A percentile compares a stretch with the other conserved stretches of the same genome.
Conservation (phyloP, 768 basidiomycete species). For the Crepidotus variabilis region DNA sequence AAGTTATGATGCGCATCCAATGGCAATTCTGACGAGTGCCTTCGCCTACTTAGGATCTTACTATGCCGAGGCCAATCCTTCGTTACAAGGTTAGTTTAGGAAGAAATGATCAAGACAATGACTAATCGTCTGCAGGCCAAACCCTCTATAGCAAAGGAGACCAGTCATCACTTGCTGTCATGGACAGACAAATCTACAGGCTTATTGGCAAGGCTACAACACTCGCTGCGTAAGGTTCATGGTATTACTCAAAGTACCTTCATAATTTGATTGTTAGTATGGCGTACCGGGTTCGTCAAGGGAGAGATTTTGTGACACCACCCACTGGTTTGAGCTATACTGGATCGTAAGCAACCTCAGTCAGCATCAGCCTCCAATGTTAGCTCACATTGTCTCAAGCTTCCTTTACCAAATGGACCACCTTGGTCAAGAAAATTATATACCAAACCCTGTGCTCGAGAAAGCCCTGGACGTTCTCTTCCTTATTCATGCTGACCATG, state of each 20-base stretch:
- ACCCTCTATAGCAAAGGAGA: conserved; percentile 71
- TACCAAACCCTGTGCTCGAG: conserved; percentile 79
- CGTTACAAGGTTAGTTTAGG: conserved; percentile 59
- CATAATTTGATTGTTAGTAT: conserved; percentile 43
- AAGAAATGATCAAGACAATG: neutral
- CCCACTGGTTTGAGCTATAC: conserved; percentile 82
- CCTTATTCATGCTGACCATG: conserved; percentile 87
- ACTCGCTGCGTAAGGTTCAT: conserved; percentile 64
- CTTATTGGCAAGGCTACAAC: conserved; percentile 88
- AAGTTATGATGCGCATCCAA: conserved; percentile 89
- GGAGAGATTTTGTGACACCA: conserved; percentile 82
- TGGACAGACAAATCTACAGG: conserved; percentile 92
- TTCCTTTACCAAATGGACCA: conserved; percentile 93
- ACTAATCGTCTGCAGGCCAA: conserved; percentile 49
- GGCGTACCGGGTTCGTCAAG: conserved; percentile 92
- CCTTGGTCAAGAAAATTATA: conserved; percentile 66
- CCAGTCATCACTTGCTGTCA: conserved; percentile 60
- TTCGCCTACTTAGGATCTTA: conserved; percentile 88
- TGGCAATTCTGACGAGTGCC: conserved; percentile 85
- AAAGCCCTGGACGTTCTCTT: conserved; percentile 88
- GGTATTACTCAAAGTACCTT: neutral
- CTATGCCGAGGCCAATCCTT: conserved; percentile 86
- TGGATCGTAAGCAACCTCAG: conserved; percentile 54
- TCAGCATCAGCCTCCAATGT: neutral
- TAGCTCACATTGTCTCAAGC: conserved; percentile 27